These are phyloP conservation scores for Penicillium corylophilum DNA, from an alignment of 2,329 filamentous ascomycete species.

Conservation along the genomic window DNA sequence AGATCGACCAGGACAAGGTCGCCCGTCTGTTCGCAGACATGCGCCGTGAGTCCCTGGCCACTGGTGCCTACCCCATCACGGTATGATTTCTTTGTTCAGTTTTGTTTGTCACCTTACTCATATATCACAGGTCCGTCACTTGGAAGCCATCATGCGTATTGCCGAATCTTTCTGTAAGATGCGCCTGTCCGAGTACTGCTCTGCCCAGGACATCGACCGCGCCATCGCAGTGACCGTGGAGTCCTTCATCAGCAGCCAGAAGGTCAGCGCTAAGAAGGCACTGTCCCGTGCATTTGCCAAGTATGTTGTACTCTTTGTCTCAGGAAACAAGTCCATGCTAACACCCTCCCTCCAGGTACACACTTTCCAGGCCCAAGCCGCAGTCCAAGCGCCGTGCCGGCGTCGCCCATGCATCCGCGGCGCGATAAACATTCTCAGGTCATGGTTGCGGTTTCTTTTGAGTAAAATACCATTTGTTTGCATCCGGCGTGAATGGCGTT, in stretches of 20 bases:
- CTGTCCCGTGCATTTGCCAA: constrained; percentile 93
- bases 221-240: constrained; percentile 96
- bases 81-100: constrained; percentile 56
- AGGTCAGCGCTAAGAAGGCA: constrained; percentile 96
- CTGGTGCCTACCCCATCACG: constrained; percentile 95
- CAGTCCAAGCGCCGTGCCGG: constrained; percentile 40
- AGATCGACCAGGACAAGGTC: constrained; percentile 97
- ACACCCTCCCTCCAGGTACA: constrained; percentile 31
- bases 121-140: constrained; percentile 74
- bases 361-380: constrained; percentile 41
- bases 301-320: constrained; percentile 61
- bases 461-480: constrained; percentile 27
- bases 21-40: constrained; percentile 93
- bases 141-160: constrained; percentile 97
- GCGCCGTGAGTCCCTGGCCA: constrained; percentile 87
- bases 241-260: constrained; percentile 93
- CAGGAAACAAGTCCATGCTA: constrained; percentile 3
- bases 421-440: constrained; percentile 9
- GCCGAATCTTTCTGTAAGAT: constrained; percentile 94
- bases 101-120: constrained; percentile 3
- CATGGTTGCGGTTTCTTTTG: constrained; percentile 13
- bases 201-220: constrained; percentile 85
- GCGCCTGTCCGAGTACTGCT: constrained; percentile 95
- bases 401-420: constrained; percentile 24
- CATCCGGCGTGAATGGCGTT: constrained; percentile 20